Evolutionary conservation across 441 rosid species (phyloP).

Genomic region (Adansonia gregorii): DNA sequence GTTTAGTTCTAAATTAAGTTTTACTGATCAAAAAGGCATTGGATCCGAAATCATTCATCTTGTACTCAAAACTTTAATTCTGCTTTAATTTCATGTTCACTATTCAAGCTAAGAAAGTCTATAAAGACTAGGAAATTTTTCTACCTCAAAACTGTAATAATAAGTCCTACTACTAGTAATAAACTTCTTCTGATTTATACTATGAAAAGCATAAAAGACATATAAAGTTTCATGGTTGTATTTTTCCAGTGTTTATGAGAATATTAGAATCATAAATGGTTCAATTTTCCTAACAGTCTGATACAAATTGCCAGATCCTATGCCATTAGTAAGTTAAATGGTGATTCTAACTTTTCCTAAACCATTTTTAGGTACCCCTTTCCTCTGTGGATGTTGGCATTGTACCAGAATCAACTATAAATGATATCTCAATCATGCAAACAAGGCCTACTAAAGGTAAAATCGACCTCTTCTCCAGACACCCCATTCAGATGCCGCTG

Average conservation of each 20-base stretch:
- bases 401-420: constrained; percentile 70
- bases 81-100: background rate
- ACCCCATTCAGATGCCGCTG: constrained; percentile 52
- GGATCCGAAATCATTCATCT: background rate
- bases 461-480: constrained; percentile 55
- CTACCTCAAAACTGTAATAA: background rate
- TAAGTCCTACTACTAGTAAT: background rate
- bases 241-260: background rate
- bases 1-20: background rate
- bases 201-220: background rate
- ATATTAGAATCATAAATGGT: background rate
- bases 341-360: constrained; percentile 7
- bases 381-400: constrained; percentile 67
- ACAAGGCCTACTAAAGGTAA: constrained; percentile 59
- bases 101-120: background rate
- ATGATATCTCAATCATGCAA: constrained; percentile 59
- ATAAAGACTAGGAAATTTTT: background rate
- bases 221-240: background rate
- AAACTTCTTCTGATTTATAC: background rate
- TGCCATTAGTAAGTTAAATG: background rate
- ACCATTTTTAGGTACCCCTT: constrained; percentile 51
- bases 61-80: background rate
- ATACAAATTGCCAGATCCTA: background rate
- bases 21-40: background rate
- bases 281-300: background rate